Evolutionary conservation across 768 basidiomycete genomes (phyloP), one percentile per base, ranked within the genome.

Genomic region (Naganishia antarctica): DNA sequence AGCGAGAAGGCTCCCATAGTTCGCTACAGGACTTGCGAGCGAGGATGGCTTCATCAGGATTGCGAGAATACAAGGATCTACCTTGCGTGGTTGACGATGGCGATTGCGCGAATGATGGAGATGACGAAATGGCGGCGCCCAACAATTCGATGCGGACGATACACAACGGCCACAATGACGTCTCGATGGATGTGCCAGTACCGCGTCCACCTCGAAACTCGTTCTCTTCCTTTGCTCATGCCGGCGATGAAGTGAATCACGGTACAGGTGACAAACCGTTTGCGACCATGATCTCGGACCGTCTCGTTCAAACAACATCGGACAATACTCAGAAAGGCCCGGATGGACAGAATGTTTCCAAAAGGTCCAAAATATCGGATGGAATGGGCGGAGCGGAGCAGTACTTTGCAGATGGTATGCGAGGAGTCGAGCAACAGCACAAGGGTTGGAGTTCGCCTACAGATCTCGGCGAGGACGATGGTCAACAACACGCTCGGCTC

Each of bases 341-440:
- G 2, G 34, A 23, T 11, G 12, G 23, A 26, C 53, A 23, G 26
- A 40, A 40, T 25, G 31, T 34, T 1, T 57, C 32, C 21, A 57
- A 26, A 18, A 18, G 53, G 32, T 57, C 53, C 28, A 57, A 57
- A 13, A 25, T 37, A 12, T 57, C 37, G 11, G 34, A 57, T 37
- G 34, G 34, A 11, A 23, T 57, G 37, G 34, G 53, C 23, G 34
- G 21, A 1, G 53, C 53, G 32, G 53, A 57, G 53, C 53, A 57
- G 53, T 57, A 57, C 53, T 57, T 57, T 57, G 53, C 40, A 1
- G 53, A 57, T 57, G 53, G 53, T 11, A 57, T 57, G 53, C 53
- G 53, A 15, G 53, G 53, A 25, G 53, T 57, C 11, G 53, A 57
- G 23, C 53, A 57, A 34, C 53, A 57, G 23, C 53, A 57, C 37